Base-by-base conservation (phyloP, 192 early-diverging fungal genomes). In the Ramicandelaber brevisporus region DNA sequence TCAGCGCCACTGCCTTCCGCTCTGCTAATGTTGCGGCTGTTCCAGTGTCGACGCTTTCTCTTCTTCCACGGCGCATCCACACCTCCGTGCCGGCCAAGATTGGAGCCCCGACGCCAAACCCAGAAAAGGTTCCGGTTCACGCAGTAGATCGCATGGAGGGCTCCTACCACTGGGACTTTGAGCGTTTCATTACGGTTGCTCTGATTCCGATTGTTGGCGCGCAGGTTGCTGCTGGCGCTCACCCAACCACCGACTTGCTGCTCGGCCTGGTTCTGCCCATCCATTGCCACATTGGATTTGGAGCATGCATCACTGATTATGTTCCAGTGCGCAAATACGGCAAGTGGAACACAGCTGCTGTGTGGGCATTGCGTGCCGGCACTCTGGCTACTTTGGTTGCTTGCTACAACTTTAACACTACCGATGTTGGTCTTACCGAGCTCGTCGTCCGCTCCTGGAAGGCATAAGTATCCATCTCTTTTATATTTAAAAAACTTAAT, bases 121-220 rank as follows among this genome's bases (percentile, higher is more conserved):
- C n/a, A n/a, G n/a, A n/a, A n/a, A n/a, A n/a, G n/a, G 55, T 56
- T 9, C 40, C 61, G 4, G 37, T 50, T 39, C 65, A 52, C 9
- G 20, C 43, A 2, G 40, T 58, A 13, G 59, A 71, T 53, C 63
- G 62, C 38, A 53, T 71, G 21, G 64, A 79, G 43, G 92, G 92
- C 13, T 81, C 81, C 23, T 79, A 85, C 52, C 92, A 93, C 62
- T 97, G 92, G 92, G 68, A 76, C 63, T 61, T 73, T 44, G 92
- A 97, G 46, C 85, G 92, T 25, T 66, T 62, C n/a, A 45, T 87
- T 12, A 65, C 73, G 24, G 14, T 79, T 21, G 62, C 71, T 13
- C 41, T 75, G 33, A 41, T 83, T 14, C 85, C 87, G 13, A 45
- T 90, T 14, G 45, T 86, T 24, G 67, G 53, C 9, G 65, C 70